Evolutionary conservation across 495 filamentous ascomycete genomes (phyloP), one percentile per base, ranked within the genome.

Genomic region (Aspergillus homomorphus): DNA sequence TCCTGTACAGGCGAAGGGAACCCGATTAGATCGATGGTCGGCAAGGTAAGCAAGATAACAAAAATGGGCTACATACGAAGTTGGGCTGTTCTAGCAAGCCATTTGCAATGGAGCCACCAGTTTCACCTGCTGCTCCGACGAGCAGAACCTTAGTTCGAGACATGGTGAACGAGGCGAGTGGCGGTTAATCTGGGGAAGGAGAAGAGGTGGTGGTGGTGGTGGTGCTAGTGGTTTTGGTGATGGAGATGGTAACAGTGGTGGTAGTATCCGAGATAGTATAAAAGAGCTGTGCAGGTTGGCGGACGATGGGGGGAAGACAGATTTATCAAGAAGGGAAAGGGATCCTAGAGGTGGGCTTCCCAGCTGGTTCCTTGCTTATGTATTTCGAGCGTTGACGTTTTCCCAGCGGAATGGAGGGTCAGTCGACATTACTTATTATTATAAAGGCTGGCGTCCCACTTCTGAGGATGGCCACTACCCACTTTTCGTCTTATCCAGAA

Each of bases 41-140:
- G 24, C 2, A 53, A 44, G 33, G 53, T 6, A 4, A 62, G 45
- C n/a, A 9, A 24, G 41, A 23, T 57, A 26, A 15, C 53, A 22
- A n/a, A 16, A 2, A 24, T 21, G 28, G 10, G 42, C 15, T 19
- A 50, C 73, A 30, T 77, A 79, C 76, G 63, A 75, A 79, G 53
- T 54, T 56, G 45, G 74, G 74, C 58, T 74, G 69, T 45, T 76
- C 72, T 26, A 77, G 56, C 15, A 78, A 61, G 16, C 74, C 75
- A 57, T 74, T 74, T n/a, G 73, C 75, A 56, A 79, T 79, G 14
- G 77, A 79, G 44, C 77, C 74, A 64, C 77, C 77, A 53, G 77
- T 79, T 70, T 79, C 77, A 66, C 77, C 77, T 55, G 75, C 70
- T 51, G 75, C 77, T 49, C 77, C 77, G 61, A 79, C 68, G 62